A percentile compares a stretch with the other conserved stretches of the same genome.
phyloP scores from a whole-genome alignment of 106 monocot genomes.

The Cymbidium sinense region DNA sequence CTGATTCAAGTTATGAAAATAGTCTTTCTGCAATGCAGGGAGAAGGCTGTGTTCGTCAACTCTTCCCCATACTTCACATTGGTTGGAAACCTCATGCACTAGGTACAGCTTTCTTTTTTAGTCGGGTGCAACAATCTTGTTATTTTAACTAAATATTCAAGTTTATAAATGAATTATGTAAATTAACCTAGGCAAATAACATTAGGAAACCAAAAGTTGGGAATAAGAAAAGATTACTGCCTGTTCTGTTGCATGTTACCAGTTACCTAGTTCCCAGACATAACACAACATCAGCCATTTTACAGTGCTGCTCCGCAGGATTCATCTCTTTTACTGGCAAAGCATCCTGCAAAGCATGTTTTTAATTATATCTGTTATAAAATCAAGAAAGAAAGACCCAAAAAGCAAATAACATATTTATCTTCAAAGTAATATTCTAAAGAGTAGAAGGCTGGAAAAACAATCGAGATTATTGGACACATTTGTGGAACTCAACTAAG shows the following conservation, averaged over 20 bases:
- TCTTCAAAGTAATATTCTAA: background rate
- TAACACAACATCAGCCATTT: constrained; percentile 72
- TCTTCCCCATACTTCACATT: no score
- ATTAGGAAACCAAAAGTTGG: background rate
- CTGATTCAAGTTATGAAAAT: background rate
- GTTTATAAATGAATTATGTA: background rate
- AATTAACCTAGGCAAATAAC: background rate
- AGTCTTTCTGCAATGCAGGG: background rate
- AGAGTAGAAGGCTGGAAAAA: background rate
- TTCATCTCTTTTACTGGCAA: constrained; percentile 87
- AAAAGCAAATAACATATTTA: background rate
- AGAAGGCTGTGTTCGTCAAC: background rate
- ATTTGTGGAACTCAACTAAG: background rate
- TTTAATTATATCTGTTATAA: background rate
- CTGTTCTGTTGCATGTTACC: background rate
- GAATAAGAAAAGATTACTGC: background rate
- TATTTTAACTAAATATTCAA: background rate
- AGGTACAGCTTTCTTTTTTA: background rate
- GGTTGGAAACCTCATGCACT: background rate
- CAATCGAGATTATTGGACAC: background rate
- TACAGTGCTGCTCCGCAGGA: constrained; percentile 83
- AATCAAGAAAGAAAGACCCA: background rate
- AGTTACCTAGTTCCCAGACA: constrained; percentile 96
- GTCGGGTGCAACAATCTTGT: no score
- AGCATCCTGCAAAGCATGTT: constrained; percentile 67